Conservation (phyloP, 768 basidiomycete genomes). For the Mycena capillaripes region DNA sequence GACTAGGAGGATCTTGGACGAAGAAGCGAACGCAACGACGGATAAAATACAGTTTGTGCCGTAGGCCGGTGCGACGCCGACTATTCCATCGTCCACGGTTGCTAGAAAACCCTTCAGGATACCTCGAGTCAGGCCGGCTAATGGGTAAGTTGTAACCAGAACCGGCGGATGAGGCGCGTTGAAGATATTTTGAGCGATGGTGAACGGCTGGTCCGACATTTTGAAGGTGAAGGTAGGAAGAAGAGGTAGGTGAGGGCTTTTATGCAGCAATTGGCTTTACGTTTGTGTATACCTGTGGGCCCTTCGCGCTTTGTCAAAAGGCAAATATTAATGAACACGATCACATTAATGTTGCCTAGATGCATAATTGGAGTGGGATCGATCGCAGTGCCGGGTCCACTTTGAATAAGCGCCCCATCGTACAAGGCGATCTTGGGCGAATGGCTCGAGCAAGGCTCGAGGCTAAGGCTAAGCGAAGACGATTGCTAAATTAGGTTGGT, state of each 20-base stretch:
- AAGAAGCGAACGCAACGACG: conserved; percentile 56
- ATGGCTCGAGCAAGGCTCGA: neutral
- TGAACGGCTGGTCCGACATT: conserved; percentile 34
- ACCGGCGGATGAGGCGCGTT: conserved; percentile 41
- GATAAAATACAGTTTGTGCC: conserved; percentile 50
- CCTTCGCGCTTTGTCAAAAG: neutral
- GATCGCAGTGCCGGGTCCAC: neutral
- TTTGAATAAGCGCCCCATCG: conserved; percentile 15
- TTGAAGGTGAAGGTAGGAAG: neutral
- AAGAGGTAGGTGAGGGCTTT: neutral
- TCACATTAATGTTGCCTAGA: neutral
- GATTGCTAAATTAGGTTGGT: too few species aligned
- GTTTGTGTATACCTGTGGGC: neutral
- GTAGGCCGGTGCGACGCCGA: conserved; percentile 62
- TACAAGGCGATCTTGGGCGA: conserved; percentile 10
- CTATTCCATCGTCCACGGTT: conserved; percentile 37
- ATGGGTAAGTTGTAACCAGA: conserved; percentile 43
- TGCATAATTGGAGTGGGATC: neutral
- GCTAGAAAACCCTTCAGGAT: conserved; percentile 47
- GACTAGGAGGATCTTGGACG: conserved; percentile 51
- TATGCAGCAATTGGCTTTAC: neutral
- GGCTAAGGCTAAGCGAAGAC: neutral
- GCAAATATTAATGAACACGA: conserved; percentile 9
- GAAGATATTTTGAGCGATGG: conserved; percentile 52
- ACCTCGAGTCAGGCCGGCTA: conserved; percentile 40